These are phyloP conservation scores for Aspergillus udagawae DNA, from an alignment of 2,329 filamentous ascomycete species.

Conservation along the genomic window DNA sequence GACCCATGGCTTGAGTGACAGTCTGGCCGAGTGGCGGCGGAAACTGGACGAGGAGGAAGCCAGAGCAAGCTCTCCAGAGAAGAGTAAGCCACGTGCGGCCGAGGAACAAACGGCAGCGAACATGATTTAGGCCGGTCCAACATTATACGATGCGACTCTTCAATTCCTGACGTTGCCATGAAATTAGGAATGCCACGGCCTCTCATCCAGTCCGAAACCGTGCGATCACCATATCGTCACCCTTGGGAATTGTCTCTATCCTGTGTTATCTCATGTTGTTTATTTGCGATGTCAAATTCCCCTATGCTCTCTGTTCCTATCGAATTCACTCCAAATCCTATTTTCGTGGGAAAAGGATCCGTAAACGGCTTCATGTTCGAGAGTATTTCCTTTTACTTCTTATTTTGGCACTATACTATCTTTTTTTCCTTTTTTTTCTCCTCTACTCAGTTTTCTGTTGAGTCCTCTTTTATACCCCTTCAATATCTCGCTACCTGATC, in stretches of 20 bases:
- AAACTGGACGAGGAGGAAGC: slow-evolving; percentile 61
- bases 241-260: neutral
- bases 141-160: slow-evolving; percentile 16
- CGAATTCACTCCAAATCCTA: neutral
- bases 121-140: slow-evolving; percentile 29
- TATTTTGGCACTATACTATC: slow-evolving; percentile 1
- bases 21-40: slow-evolving; percentile 75
- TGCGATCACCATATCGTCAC: neutral
- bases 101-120: slow-evolving; percentile 23
- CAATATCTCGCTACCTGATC: slow-evolving; percentile 1
- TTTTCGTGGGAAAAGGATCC: neutral
- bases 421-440: slow-evolving; percentile 3
- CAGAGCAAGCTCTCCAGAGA: slow-evolving; percentile 26
- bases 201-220: neutral
- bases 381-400: slow-evolving; percentile 2
- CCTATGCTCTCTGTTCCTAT: neutral
- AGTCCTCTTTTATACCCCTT: slow-evolving; percentile 20
- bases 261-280: neutral
- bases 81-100: slow-evolving; percentile 20
- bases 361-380: slow-evolving; percentile 1
- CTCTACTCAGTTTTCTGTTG: slow-evolving; percentile 5
- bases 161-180: slow-evolving; percentile 23
- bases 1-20: slow-evolving; percentile 57
- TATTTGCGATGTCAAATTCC: neutral
- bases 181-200: slow-evolving; percentile 2